These are phyloP conservation scores for Dentipellis fragilis DNA, from an alignment of 768 basidiomycete species.

Conservation along the genomic window DNA sequence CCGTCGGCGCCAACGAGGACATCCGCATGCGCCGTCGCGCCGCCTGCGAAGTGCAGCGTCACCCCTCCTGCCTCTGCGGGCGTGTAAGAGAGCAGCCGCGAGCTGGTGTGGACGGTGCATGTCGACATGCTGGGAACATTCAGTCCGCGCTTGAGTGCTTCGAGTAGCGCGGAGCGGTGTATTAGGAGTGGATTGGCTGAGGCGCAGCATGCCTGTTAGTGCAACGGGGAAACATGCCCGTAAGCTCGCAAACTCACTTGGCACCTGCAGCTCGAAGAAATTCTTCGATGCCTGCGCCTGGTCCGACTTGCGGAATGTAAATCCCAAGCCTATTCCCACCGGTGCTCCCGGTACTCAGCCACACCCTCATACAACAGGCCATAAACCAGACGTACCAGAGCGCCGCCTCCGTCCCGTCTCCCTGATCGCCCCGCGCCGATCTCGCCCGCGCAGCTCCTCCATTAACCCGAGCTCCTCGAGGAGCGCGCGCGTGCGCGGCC, in stretches of 20 bases:
- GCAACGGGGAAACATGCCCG: neutral
- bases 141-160: neutral
- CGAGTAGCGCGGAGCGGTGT: neutral
- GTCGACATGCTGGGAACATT: neutral
- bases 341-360: neutral
- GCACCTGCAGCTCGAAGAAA: neutral
- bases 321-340: neutral
- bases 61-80: neutral
- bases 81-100: neutral
- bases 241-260: neutral
- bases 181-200: neutral
- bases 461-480: neutral
- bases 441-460: neutral
- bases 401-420: neutral
- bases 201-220: neutral
- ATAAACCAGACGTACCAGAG: no score
- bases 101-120: neutral
- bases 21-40: neutral
- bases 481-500: neutral
- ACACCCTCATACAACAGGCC: no score
- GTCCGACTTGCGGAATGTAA: neutral
- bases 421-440: neutral
- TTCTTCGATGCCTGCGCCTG: no score
- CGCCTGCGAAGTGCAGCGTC: neutral
- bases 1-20: constrained; percentile 1